A percentile compares a stretch with the other conserved stretches of the same genome.
These are phyloP conservation scores for Pseudocercospora musae DNA, from an alignment of 2,329 filamentous ascomycete species.

Conservation along the genomic window DNA sequence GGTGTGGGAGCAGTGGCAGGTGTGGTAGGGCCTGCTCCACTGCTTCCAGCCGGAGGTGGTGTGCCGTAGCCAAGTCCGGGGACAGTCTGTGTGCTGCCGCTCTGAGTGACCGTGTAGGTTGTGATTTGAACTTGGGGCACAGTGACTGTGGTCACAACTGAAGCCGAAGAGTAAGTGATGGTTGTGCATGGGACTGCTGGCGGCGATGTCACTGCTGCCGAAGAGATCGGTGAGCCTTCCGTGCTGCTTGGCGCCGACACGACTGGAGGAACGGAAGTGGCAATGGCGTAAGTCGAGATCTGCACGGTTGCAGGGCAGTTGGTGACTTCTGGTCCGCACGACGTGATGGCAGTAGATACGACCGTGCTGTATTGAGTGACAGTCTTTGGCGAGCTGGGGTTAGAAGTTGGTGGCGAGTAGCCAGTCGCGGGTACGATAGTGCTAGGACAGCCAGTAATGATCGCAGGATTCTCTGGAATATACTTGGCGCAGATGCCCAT, in stretches of 20 bases:
- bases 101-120: constrained; percentile 21
- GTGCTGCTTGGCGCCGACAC: constrained; percentile 9
- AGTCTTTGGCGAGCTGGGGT: constrained; percentile 14
- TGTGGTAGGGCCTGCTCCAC: background rate
- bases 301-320: constrained; percentile 35
- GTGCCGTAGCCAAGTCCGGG: constrained; percentile 22
- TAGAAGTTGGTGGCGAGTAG: constrained; percentile 15
- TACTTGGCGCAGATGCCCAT: constrained; percentile 83
- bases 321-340: constrained; percentile 39
- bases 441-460: constrained; percentile 69
- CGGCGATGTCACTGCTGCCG: constrained; percentile 16
- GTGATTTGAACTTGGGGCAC: constrained; percentile 40
- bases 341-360: constrained; percentile 41
- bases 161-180: constrained; percentile 40
- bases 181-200: constrained; percentile 37
- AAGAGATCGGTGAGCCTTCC: constrained; percentile 12
- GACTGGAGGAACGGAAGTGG: constrained; percentile 17
- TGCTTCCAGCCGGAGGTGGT: constrained; percentile 8
- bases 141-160: constrained; percentile 41
- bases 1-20: constrained; percentile 9
- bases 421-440: constrained; percentile 51
- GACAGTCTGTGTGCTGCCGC: constrained; percentile 14
- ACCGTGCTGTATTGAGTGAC: constrained; percentile 28
- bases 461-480: constrained; percentile 74
- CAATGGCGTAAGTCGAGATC: constrained; percentile 17